These are phyloP conservation scores for Kappamyces sp. DNA, from an alignment of 192 early-diverging fungal genomes.

Conservation along the genomic window DNA sequence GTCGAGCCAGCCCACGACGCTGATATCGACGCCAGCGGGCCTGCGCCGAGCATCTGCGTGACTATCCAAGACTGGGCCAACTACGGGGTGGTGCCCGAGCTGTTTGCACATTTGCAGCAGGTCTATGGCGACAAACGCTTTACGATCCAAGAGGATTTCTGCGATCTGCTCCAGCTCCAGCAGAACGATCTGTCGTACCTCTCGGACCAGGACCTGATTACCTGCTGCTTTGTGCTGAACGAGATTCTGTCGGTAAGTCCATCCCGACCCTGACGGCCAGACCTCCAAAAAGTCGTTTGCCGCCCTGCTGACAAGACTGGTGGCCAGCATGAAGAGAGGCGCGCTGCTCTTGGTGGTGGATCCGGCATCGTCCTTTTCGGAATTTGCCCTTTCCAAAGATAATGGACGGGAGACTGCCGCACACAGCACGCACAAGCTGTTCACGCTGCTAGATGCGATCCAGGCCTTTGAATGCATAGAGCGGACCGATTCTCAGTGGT, in stretches of 20 bases:
- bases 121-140: too few relatives aligned
- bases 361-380: conserved; percentile 89
- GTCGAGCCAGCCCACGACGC: conserved; percentile 27
- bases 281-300: conserved; percentile 68
- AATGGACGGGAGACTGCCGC: too few relatives aligned
- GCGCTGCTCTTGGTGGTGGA: conserved; percentile 75
- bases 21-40: conserved; percentile 16
- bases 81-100: neutral
- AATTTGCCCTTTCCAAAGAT: conserved; percentile 51
- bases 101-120: too few relatives aligned
- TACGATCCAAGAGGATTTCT: too few relatives aligned
- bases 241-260: conserved; percentile 63
- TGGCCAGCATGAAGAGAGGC: conserved; percentile 57
- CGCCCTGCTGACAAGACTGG: conserved; percentile 64
- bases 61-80: neutral
- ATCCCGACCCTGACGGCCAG: too few relatives aligned
- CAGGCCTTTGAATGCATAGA: conserved; percentile 59
- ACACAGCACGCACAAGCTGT: conserved; percentile 77
- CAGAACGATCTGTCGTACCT: conserved; percentile 17
- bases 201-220: conserved; percentile 61
- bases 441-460: conserved; percentile 78
- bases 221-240: conserved; percentile 88
- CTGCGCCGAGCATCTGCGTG: conserved; percentile 15
- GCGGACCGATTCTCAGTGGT: conserved; percentile 64
- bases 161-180: too few relatives aligned